Evolutionary conservation across 345 rosid genomes (phyloP), one percentile per base, ranked within the genome.

Genomic region (Murraya koenigii): DNA sequence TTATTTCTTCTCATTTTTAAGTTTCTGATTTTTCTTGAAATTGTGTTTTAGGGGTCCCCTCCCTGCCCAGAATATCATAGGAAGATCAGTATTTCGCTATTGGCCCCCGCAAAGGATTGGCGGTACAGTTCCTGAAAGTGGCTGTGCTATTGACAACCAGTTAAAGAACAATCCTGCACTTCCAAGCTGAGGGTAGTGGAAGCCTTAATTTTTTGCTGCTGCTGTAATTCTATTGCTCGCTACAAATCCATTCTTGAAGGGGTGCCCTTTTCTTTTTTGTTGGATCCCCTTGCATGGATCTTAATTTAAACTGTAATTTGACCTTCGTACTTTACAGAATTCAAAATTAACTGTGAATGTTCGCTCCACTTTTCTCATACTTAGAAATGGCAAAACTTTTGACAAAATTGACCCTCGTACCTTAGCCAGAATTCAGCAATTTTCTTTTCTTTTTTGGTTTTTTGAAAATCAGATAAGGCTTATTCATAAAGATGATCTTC

Each of bases 81-180:
- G 99, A 85, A 90, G 97, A 85, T 96, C 98, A 47, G 82, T 92
- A 56, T 82, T 91, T 38, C 97, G 97, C 17, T 94, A 94, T 82
- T 94, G 98, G 98, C 99, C 99, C 3, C 98, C 92, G 15, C 88
- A 89, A 47, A 82, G 95, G 85, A 87, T 97, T 55, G 93, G 92
- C 59, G 83, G 92, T 41, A 92, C 98, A 0, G 88, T 88, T 77
- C 80, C 83, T 22, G 86, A 92, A 79, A 78, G 80, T 44, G 98
- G 91, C 15, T 91, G 97, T 79, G 92, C 92, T 39, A 81, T 89
- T 60, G 94, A 89, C 76, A 86, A 83, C 74, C 91, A 84, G 76
- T 85, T 28, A 69, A 64, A 84, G 38, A 81, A 64, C 60, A 77
- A 41, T 44, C 52, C 77, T 70, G 82, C 70, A 10, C 58, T 44